Conservation (phyloP, 2,329 filamentous ascomycete species). For the Colletotrichum sp. region DNA sequence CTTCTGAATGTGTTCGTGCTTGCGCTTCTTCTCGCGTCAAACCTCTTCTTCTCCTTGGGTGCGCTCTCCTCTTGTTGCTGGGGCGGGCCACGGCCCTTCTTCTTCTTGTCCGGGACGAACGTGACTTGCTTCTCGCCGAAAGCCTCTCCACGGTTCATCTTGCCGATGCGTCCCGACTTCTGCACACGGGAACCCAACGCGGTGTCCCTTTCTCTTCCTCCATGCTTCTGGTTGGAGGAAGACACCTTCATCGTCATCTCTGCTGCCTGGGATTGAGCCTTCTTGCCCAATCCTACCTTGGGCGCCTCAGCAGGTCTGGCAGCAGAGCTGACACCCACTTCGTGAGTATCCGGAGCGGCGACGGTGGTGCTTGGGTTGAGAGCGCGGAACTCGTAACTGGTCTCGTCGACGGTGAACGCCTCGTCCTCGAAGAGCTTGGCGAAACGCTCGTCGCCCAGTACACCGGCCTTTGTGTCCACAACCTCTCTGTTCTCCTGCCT, state of each 20-base stretch:
- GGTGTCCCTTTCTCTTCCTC: slow-evolving; percentile 59
- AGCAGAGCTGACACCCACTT: slow-evolving; percentile 17
- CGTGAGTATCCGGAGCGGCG: slow-evolving; percentile 20
- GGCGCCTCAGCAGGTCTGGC: not conserved
- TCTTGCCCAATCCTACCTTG: slow-evolving; percentile 14
- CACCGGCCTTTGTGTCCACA: slow-evolving; percentile 63
- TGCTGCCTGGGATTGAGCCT: slow-evolving; percentile 26
- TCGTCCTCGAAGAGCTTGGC: slow-evolving; percentile 88
- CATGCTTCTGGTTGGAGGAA: slow-evolving; percentile 64
- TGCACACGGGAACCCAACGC: slow-evolving; percentile 62
- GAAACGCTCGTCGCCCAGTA: slow-evolving; percentile 89
- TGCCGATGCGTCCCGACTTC: slow-evolving; percentile 51
- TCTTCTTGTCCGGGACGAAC: slow-evolving; percentile 72
- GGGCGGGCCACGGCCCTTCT: slow-evolving; percentile 32
- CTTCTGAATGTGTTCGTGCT: slow-evolving; percentile 77
- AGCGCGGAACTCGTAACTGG: slow-evolving; percentile 81
- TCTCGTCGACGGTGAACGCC: slow-evolving; percentile 92
- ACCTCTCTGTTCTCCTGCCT: slow-evolving; percentile 64
- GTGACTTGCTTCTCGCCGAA: slow-evolving; percentile 72
- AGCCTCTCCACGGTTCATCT: slow-evolving; percentile 50
- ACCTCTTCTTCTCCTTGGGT: slow-evolving; percentile 37
- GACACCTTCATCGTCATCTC: slow-evolving; percentile 70
- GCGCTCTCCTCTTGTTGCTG: slow-evolving; percentile 28
- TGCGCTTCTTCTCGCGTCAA: slow-evolving; percentile 67
- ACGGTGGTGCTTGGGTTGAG: slow-evolving; percentile 82